A percentile compares a stretch with the other conserved stretches of the same genome.
Conservation (phyloP, 495 filamentous ascomycete species). For the Penicillium goetzii region DNA sequence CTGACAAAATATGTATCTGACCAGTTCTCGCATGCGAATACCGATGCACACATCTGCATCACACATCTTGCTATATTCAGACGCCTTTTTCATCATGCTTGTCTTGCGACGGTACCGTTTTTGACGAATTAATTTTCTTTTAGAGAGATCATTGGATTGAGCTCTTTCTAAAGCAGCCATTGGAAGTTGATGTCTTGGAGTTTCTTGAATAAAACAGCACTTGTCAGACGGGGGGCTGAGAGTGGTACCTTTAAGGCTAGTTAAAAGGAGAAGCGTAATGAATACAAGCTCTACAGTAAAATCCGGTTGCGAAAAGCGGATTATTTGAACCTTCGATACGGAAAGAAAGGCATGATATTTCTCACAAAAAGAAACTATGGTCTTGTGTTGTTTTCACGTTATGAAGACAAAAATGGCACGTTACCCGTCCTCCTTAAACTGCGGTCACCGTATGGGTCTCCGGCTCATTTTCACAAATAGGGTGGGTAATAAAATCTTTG, state of each 20-base stretch:
- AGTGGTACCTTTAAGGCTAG: neutral
- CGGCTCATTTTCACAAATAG: slow-evolving; percentile 1
- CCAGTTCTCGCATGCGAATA: slow-evolving; percentile 7
- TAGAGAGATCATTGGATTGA: neutral
- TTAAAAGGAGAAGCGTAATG: neutral
- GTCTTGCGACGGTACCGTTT: slow-evolving; percentile 2
- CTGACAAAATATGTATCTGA: too few relatives aligned
- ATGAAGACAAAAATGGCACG: slow-evolving; percentile 15
- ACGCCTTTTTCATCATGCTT: slow-evolving; percentile 1
- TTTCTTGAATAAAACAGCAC: neutral
- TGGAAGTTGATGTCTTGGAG: slow-evolving; percentile 1
- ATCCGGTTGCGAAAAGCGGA: neutral
- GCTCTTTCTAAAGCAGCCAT: slow-evolving; percentile 5
- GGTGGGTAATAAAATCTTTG: slow-evolving; percentile 9
- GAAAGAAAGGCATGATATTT: slow-evolving; percentile 2
- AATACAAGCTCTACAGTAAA: neutral
- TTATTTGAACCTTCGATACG: slow-evolving; percentile 13
- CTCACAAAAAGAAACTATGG: slow-evolving; percentile 7
- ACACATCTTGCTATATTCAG: slow-evolving; percentile 8
- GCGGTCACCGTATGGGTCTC: slow-evolving; percentile 6
- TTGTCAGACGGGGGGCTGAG: neutral
- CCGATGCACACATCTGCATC: neutral
- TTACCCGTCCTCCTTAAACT: slow-evolving; percentile 10
- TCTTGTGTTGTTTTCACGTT: slow-evolving; percentile 13
- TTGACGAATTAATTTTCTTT: slow-evolving; percentile 4